These are phyloP conservation scores for Lojkania enalia DNA, from an alignment of 2,329 filamentous ascomycete genomes.

Conservation along the genomic window DNA sequence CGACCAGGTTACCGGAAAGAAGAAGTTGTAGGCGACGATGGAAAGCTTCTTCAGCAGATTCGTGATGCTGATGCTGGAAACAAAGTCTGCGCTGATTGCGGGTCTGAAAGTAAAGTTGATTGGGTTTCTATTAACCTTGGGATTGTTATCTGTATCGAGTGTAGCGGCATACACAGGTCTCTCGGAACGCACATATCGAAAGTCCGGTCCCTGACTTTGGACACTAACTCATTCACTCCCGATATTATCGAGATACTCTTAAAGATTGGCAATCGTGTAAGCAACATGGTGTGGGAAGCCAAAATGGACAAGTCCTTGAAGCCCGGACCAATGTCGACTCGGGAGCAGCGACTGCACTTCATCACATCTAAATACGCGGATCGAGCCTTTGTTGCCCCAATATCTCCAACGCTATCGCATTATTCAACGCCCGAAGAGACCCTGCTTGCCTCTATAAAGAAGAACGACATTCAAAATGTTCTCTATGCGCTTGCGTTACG, in stretches of 20 bases:
- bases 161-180: conserved; percentile 94
- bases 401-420: conserved; percentile 73
- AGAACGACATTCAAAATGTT: conserved; percentile 91
- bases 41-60: conserved; percentile 82
- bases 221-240: conserved; percentile 93
- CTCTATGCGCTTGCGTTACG: conserved; percentile 85
- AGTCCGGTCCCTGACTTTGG: conserved; percentile 89
- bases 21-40: conserved; percentile 76
- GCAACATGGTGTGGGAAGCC: conserved; percentile 96
- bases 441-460: conserved; percentile 89
- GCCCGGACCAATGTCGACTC: conserved; percentile 73
- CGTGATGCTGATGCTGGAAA: conserved; percentile 92
- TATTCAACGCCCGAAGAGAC: conserved; percentile 84
- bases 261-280: conserved; percentile 88
- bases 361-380: conserved; percentile 96
- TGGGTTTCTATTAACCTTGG: conserved; percentile 99
- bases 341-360: conserved; percentile 90
- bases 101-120: conserved; percentile 88
- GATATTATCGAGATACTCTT: conserved; percentile 95
- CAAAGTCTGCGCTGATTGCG: conserved; percentile 91
- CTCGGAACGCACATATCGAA: conserved; percentile 98
- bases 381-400: conserved; percentile 75
- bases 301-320: conserved; percentile 74
- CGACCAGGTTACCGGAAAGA: conserved; percentile 74
- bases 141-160: conserved; percentile 96